Conservation (phyloP, 176 grass and related monocot species). For the Microstegium vimineum region DNA sequence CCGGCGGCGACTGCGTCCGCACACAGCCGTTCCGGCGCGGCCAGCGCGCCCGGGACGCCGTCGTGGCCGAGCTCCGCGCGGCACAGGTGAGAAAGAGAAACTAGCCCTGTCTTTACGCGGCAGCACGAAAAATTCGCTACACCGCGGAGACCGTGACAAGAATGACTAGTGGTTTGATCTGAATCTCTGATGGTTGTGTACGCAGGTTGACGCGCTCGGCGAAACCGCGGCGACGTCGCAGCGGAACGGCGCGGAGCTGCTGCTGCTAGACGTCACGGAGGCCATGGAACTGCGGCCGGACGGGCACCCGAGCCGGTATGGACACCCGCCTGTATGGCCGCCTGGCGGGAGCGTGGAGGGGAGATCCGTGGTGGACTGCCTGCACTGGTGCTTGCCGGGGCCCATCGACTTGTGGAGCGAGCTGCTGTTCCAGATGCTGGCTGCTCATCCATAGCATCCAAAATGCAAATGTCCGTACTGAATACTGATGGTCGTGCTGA, state of each 20-base stretch:
- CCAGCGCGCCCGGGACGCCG: slow-evolving; percentile 28
- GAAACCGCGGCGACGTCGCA: slow-evolving; percentile 11
- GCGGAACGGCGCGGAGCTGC: slow-evolving; percentile 19
- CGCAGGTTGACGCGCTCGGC: slow-evolving; percentile 30
- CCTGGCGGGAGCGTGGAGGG: slow-evolving; percentile 44
- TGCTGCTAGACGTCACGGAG: slow-evolving; percentile 56
- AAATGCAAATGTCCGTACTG: neutral
- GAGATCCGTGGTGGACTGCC: slow-evolving; percentile 43
- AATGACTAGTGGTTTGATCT: neutral
- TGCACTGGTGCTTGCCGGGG: slow-evolving; percentile 75
- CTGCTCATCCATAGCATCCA: neutral
- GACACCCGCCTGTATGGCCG: slow-evolving; percentile 33
- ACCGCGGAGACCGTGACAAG: neutral
- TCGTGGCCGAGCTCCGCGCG: slow-evolving; percentile 39
- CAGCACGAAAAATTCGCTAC: neutral
- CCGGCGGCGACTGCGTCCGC: slow-evolving; percentile 54
- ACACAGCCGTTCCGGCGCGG: slow-evolving; percentile 30
- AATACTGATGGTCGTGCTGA: too few relatives aligned
- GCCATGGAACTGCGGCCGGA: slow-evolving; percentile 74
- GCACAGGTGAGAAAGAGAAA: slow-evolving; percentile 17
- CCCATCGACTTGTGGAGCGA: slow-evolving; percentile 60
- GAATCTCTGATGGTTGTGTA: neutral
- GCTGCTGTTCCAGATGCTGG: slow-evolving; percentile 38
- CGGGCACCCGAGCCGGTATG: slow-evolving; percentile 61
- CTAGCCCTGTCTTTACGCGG: neutral